phyloP scores from a whole-genome alignment of 2,329 filamentous ascomycete species.

The Penicillium sp. region DNA sequence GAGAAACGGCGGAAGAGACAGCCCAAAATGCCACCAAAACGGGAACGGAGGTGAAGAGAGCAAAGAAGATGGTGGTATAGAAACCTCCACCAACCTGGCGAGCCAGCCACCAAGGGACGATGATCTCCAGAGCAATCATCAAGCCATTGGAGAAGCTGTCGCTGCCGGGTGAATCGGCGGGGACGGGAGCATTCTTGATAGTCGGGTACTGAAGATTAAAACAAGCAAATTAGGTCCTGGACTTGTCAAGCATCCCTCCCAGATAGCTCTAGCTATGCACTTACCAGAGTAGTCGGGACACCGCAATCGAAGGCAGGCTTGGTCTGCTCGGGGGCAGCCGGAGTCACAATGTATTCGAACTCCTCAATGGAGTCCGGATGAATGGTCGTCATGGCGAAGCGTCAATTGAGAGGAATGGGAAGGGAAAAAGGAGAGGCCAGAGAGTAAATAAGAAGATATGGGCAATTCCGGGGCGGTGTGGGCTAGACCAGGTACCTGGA shows the following conservation, averaged over 20 bases:
- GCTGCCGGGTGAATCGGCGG: conserved; percentile 79
- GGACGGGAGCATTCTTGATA: conserved; percentile 92
- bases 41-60: conserved; percentile 72
- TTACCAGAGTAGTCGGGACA: conserved; percentile 60
- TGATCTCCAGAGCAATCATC: conserved; percentile 66
- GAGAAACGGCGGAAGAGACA: conserved; percentile 72
- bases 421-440: conserved; percentile 21
- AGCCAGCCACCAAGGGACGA: conserved; percentile 74
- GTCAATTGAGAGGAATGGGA: conserved; percentile 26
- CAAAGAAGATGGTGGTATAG: conserved; percentile 85
- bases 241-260: background rate
- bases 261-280: conserved; percentile 27
- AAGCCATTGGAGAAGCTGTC: conserved; percentile 83
- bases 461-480: conserved; percentile 23
- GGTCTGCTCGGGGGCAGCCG: conserved; percentile 52
- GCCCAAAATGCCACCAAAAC: conserved; percentile 82
- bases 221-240: background rate
- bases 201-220: conserved; percentile 63
- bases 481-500: conserved; percentile 7
- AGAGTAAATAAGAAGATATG: conserved; percentile 19
- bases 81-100: conserved; percentile 81
- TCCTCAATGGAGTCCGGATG: conserved; percentile 48
- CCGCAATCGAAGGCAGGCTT: conserved; percentile 56
- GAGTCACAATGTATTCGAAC: conserved; percentile 58
- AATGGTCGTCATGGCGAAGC: conserved; percentile 37